Base-by-base conservation (phyloP, 2,329 filamentous ascomycete species). In the Ophiostoma sp. region DNA sequence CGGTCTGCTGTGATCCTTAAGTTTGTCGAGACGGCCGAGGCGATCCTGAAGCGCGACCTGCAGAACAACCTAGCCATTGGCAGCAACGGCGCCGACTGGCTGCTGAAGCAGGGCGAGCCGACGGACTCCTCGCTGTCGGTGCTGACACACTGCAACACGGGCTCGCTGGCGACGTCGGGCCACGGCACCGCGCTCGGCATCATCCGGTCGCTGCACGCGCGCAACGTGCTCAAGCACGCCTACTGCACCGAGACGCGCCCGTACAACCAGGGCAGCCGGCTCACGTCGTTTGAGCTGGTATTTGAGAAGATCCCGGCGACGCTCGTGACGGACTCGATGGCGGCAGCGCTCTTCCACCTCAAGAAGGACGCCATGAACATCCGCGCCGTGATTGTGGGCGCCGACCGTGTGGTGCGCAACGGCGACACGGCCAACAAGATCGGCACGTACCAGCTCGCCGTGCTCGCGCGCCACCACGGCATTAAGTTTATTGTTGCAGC, bases 341-440 rank as follows among this genome's bases (percentile, higher is more conserved):
- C 92, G 1, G 93, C 89, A 12, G 89, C 94, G 0, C 84, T 99
- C 8, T 90, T 99, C 76, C 79, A 80, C 27, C 85, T 84, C 38
- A 80, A 85, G 63, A 87, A 87, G 73, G 80, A 82, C 36, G 79
- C 83, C 49, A 84, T 87, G 75, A 87, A 89, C 74, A 91, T 99
- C 70, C 85, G 87, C 5, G 94, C 93, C 5, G 91, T 99, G 66
- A 89, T 99, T 42, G 95, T 99, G 0, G 95, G 95, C 41, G 95
- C 95, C 2, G 95, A 99, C 77, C 87, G 95, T 68, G 95, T 99
- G 14, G 95, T 94, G 44, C 91, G 93, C 66, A 99, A 99, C 75
- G 95, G 95, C 42, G 95, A 99, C 79, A 98, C 95, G 0, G 95
- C 95, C 68, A 99, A 99, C 81, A 99, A 99, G 82, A 96, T 99